These are phyloP conservation scores for Pilasporangium apinafurcum DNA, from an alignment of 352 stramenopile species.

Conservation along the genomic window DNA sequence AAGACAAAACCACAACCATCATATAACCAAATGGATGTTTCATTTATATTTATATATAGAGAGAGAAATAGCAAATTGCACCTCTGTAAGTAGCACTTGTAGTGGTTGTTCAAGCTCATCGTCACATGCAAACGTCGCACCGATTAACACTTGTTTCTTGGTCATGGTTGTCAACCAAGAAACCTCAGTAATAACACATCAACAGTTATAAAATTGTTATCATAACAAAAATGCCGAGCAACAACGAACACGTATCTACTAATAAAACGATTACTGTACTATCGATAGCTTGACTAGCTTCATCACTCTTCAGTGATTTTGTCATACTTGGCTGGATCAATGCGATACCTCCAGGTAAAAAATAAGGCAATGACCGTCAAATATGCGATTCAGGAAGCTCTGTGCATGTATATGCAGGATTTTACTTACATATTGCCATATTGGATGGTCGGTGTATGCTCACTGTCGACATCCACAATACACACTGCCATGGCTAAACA, in stretches of 20 bases:
- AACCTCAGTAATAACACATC: too few relatives aligned
- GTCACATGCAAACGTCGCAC: constrained; percentile 2
- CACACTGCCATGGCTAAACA: constrained; percentile 71
- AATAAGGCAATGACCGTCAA: background rate
- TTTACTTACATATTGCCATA: constrained; percentile 75
- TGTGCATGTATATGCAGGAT: background rate
- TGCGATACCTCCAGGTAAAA: constrained; percentile 51
- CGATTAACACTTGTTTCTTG: constrained; percentile 1
- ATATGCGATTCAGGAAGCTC: background rate
- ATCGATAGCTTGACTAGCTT: too few relatives aligned
- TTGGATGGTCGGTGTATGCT: constrained; percentile 76
- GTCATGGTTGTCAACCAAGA: too few relatives aligned
- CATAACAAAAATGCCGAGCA: too few relatives aligned
- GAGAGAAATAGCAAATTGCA: too few relatives aligned
- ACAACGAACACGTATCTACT: too few relatives aligned
- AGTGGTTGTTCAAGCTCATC: background rate
- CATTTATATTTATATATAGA: too few relatives aligned
- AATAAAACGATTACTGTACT: too few relatives aligned
- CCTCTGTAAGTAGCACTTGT: background rate
- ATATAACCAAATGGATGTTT: too few relatives aligned
- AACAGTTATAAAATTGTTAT: too few relatives aligned
- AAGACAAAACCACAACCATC: constrained; percentile 2
- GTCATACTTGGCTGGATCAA: constrained; percentile 68
- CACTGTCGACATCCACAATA: constrained; percentile 79
- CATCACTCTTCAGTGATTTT: constrained; percentile 40